Conservation (phyloP, 2,329 filamentous ascomycete genomes). For the Colletotrichum sublineola region DNA sequence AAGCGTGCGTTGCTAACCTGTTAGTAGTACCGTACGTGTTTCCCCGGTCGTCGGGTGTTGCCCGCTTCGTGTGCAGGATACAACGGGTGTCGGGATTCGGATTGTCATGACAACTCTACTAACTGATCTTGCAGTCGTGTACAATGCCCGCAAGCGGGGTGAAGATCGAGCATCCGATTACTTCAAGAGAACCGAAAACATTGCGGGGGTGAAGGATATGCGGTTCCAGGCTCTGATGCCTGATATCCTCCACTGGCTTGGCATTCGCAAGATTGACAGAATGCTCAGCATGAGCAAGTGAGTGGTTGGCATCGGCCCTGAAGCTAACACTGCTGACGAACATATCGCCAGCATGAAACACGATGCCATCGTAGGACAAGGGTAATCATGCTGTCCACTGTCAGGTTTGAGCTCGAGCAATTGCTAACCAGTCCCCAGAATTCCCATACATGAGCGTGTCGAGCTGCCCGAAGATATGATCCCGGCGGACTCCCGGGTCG, state of each 20-base stretch:
- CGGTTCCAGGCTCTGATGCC: constrained; percentile 98
- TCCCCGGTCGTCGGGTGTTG: not conserved
- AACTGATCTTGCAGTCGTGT: constrained; percentile 61
- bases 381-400: constrained; percentile 59
- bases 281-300: constrained; percentile 99
- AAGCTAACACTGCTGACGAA: constrained; percentile 15
- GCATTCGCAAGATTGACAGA: constrained; percentile 97
- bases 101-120: constrained; percentile 9
- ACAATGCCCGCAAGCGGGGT: constrained; percentile 86
- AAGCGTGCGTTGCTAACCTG: constrained; percentile 49
- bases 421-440: constrained; percentile 59
- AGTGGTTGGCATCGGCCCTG: constrained; percentile 51
- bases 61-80: not conserved
- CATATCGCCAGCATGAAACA: constrained; percentile 80
- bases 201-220: constrained; percentile 97
- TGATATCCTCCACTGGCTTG: constrained; percentile 96
- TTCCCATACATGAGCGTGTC: constrained; percentile 89
- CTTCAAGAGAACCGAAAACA: constrained; percentile 97
- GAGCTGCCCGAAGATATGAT: constrained; percentile 95
- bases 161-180: constrained; percentile 89
- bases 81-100: not conserved
- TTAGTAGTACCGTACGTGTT: constrained; percentile 60
- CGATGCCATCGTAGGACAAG: constrained; percentile 87
- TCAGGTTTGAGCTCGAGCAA: not conserved
- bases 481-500: constrained; percentile 93